Evolutionary conservation across 2,329 filamentous ascomycete genomes (phyloP).

Genomic region (Trichoderma koningii): DNA sequence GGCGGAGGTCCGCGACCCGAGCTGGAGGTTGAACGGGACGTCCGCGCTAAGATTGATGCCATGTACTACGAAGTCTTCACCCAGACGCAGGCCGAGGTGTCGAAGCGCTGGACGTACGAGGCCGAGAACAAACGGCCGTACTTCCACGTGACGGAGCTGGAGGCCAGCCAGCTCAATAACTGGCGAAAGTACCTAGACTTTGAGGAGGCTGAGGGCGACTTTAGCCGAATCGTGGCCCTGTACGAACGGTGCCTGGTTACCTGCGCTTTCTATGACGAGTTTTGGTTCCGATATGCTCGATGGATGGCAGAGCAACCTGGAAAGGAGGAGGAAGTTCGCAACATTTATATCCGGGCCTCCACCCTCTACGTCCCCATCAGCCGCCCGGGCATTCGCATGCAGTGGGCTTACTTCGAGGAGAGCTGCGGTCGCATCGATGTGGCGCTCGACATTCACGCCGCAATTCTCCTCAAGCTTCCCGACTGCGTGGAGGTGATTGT

Average conservation of each 20-base stretch:
- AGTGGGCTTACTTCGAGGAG: conserved; percentile 96
- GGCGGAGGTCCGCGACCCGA: conserved; percentile 62
- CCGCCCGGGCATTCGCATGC: conserved; percentile 77
- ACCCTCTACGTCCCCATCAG: conserved; percentile 86
- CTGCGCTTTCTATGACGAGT: conserved; percentile 93
- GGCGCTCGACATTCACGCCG: conserved; percentile 80
- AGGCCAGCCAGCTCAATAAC: conserved; percentile 79
- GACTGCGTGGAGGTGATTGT: conserved; percentile 85
- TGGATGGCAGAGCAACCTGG: conserved; percentile 84
- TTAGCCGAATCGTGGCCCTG: conserved; percentile 72
- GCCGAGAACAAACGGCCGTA: conserved; percentile 94
- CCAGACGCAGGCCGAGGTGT: conserved; percentile 81
- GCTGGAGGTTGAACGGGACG: conserved; percentile 78
- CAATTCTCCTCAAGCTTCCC: conserved; percentile 74
- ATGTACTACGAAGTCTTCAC: conserved; percentile 81
- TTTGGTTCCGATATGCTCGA: conserved; percentile 94
- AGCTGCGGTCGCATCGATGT: conserved; percentile 74
- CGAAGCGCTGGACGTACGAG: conserved; percentile 92
- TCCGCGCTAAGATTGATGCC: conserved; percentile 77
- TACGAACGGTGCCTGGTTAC: conserved; percentile 94
- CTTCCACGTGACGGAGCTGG: conserved; percentile 92
- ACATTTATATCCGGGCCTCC: conserved; percentile 86
- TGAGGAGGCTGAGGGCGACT: conserved; percentile 83
- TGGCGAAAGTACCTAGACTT: conserved; percentile 98
- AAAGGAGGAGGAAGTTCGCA: conserved; percentile 87